Evolutionary conservation across 1,284 basidiomycete species (phyloP), one percentile per base, ranked within the genome.

Genomic region (Amylostereum areolatum): DNA sequence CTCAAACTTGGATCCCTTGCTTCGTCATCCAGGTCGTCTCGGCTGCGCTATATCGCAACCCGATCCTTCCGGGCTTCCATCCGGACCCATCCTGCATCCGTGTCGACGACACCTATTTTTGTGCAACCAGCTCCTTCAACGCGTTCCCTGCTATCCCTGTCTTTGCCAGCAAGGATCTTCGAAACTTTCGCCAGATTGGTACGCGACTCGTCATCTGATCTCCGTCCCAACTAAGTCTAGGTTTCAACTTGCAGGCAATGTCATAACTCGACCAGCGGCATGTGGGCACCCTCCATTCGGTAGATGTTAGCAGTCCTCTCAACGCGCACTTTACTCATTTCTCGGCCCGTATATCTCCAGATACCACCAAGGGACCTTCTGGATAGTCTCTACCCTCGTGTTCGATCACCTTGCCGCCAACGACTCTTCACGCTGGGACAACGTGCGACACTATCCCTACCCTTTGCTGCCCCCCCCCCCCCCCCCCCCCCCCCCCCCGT

Each of bases 351-450:
- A 12, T 24, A 47, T 44, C 43, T 34, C 29, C 44, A 50, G 54
- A 24, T 48, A 55, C 31, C 52, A 55, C 29, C 42, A 53, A 9
- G 51, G 48, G 24, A 52, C 48, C 4, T 69, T 67, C 51, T 69
- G 62, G 50, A 56, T 69, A 3, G 55, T 61, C 10, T 67, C 67
- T 2, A 67, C 66, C 3, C 58, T 67, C 6, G 66, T 67, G 2
- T 60, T 55, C 49, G 64, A 66, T 52, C 52, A 62, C 35, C 48
- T 59, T 27, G 53, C 54, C 29, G 53, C 57, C 36, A 55, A 59
- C 44, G 61, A 65, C 52, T 40, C 56, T 10, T 45, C 58, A 18
- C 59, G 65, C 5, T 68, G 65, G 65, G 60, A 67, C 45, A 68
- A 67, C 54, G 66, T 62, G 32, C 5, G 57, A 41, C n/a, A n/a